Evolutionary conservation across 2,329 filamentous ascomycete genomes (phyloP).

Genomic region (Pleochaeta shiraiana): DNA sequence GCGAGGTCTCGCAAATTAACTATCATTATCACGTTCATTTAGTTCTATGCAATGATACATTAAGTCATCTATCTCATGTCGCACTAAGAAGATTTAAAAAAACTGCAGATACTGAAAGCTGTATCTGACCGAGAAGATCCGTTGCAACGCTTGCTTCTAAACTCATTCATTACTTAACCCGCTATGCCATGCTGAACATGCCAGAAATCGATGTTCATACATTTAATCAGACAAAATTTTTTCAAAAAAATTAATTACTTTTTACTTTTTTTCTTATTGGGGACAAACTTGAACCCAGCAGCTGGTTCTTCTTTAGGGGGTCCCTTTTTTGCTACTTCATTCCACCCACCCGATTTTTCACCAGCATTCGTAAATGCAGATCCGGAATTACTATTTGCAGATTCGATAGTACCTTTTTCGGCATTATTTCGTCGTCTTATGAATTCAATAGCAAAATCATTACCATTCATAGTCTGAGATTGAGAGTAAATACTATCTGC

Average conservation of each 20-base stretch:
- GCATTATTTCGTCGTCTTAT: conserved; percentile 81
- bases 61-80: too few species aligned
- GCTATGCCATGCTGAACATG: not conserved
- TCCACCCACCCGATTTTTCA: conserved; percentile 54
- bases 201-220: conserved; percentile 1
- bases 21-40: too few species aligned
- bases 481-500: conserved; percentile 75
- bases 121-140: not conserved
- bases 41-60: too few species aligned
- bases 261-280: conserved; percentile 79
- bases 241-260: conserved; percentile 25
- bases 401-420: conserved; percentile 71
- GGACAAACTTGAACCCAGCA: conserved; percentile 66
- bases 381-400: conserved; percentile 31
- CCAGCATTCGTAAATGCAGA: conserved; percentile 22
- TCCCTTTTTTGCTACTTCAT: conserved; percentile 91
- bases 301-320: conserved; percentile 23
- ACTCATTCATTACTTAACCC: not conserved
- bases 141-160: not conserved
- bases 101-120: not conserved
- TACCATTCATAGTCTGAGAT: conserved; percentile 76
- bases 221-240: conserved; percentile 12
- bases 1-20: too few species aligned
- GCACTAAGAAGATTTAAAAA: too few species aligned
- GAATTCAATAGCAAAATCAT: conserved; percentile 87